A percentile compares a stretch with the other conserved stretches of the same genome.
Conservation (phyloP, 148 eudicot species). For the Vaccinium macrocarpon region DNA sequence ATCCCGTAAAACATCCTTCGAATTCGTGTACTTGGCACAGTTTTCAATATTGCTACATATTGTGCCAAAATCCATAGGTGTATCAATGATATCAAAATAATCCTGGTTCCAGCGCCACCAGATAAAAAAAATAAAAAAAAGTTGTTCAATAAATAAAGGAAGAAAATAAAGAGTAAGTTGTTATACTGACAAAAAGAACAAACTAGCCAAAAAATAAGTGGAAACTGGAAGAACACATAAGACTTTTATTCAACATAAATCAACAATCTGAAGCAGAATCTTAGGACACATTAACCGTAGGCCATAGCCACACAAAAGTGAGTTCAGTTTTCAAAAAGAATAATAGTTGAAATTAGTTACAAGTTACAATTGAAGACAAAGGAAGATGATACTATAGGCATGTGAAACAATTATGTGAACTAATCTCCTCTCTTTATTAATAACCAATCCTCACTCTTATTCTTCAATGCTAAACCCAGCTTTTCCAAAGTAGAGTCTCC, state of each 20-base stretch:
- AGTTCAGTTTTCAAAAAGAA: background rate
- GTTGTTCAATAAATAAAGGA: background rate
- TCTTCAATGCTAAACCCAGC: conserved; percentile 3
- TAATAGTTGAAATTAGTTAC: background rate
- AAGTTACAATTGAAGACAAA: background rate
- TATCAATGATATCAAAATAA: conserved; percentile 66
- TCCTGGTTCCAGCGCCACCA: conserved; percentile 40
- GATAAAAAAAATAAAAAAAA: conserved; percentile 6
- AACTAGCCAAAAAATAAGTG: background rate
- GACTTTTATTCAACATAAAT: background rate
- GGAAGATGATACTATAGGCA: background rate
- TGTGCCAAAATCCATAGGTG: conserved; percentile 78
- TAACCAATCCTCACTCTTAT: background rate
- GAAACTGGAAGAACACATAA: background rate
- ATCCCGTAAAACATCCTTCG: conserved; percentile 59
- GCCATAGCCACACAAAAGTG: background rate
- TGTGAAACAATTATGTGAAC: background rate
- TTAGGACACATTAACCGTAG: background rate
- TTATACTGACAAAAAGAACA: background rate
- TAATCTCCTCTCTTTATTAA: background rate
- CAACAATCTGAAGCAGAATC: background rate
- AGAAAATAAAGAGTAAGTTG: background rate
- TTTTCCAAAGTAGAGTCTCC: background rate
- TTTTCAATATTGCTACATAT: conserved; percentile 58
- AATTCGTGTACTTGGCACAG: conserved; percentile 56